These are phyloP conservation scores for Saccharomycopsis olivae DNA, from an alignment of 805 yeast species.

Conservation along the genomic window DNA sequence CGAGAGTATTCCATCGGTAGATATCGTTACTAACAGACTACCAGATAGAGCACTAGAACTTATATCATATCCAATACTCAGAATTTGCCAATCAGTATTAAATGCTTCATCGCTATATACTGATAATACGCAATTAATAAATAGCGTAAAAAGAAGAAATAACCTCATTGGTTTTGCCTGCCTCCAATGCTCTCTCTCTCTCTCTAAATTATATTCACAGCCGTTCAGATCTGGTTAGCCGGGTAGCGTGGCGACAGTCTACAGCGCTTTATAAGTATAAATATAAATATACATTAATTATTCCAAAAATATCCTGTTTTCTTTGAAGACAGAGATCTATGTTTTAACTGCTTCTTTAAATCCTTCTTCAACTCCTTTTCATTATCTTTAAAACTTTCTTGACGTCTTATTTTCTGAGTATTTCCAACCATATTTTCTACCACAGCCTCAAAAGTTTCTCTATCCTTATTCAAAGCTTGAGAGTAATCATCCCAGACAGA, in stretches of 20 bases:
- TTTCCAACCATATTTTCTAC: slow-evolving; percentile 87
- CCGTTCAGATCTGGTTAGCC: no score
- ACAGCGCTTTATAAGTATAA: no score
- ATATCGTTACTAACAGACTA: slow-evolving; percentile 21
- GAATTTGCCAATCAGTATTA: slow-evolving; percentile 34
- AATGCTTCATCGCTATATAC: slow-evolving; percentile 32
- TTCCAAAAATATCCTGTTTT: slow-evolving; percentile 16
- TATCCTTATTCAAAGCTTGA: slow-evolving; percentile 46
- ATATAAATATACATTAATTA: neutral
- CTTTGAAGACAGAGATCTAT: slow-evolving; percentile 2
- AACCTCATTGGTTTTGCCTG: no score
- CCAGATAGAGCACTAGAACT: slow-evolving; percentile 18
- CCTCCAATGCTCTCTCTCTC: no score
- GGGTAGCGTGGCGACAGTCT: no score
- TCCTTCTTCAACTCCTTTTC: slow-evolving; percentile 23
- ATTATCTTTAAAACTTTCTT: slow-evolving; percentile 29
- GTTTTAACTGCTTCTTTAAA: slow-evolving; percentile 2
- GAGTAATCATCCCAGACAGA: slow-evolving; percentile 44
- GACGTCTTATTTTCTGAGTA: slow-evolving; percentile 66
- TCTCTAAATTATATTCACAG: no score
- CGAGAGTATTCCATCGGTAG: slow-evolving; percentile 23
- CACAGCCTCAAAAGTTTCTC: slow-evolving; percentile 71
- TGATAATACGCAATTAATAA: slow-evolving; percentile 11
- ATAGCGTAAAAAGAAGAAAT: neutral
- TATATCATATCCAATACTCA: slow-evolving; percentile 24